A percentile compares a stretch with the other conserved stretches of the same genome.
These are phyloP conservation scores for Geranium rotundifolium DNA, from an alignment of 345 rosid genomes.

Conservation along the genomic window DNA sequence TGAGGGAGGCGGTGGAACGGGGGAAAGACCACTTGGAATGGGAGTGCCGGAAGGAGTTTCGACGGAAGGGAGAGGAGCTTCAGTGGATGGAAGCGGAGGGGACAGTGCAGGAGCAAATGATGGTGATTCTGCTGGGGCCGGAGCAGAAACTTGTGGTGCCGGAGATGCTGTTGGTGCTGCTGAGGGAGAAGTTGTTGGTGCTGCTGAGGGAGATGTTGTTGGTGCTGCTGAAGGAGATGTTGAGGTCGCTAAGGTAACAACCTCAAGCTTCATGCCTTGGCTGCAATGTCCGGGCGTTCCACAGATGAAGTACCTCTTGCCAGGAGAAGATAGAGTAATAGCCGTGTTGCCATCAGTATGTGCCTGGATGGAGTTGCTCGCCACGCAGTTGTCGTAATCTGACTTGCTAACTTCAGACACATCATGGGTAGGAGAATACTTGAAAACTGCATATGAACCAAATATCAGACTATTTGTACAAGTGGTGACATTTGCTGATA, in stretches of 20 bases:
- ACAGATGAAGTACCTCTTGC: conserved; percentile 77
- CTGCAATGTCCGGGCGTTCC: conserved; percentile 53
- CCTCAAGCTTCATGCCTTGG: conserved; percentile 62
- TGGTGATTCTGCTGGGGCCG: conserved; percentile 11
- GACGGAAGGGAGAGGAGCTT: conserved; percentile 10
- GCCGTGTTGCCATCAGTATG: conserved; percentile 39
- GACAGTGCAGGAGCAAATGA: conserved; percentile 1
- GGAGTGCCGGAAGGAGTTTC: conserved; percentile 15
- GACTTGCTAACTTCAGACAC: conserved; percentile 53
- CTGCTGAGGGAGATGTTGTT: conserved; percentile 10
- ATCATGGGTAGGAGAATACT: conserved; percentile 35
- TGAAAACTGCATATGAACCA: conserved; percentile 38
- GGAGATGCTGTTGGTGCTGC: conserved; percentile 3
- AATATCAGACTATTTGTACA: too few relatives aligned
- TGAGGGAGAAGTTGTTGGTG: conserved; percentile 9
- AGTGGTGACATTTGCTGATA: not conserved
- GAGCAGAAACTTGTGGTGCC: conserved; percentile 9
- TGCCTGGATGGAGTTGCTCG: conserved; percentile 27
- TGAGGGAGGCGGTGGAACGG: conserved; percentile 15
- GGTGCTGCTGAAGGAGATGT: conserved; percentile 18
- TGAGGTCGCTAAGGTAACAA: conserved; percentile 30
- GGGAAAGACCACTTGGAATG: conserved; percentile 6
- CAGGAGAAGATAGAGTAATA: conserved; percentile 47
- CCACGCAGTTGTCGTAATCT: conserved; percentile 45
- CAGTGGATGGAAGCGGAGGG: conserved; percentile 4